phyloP scores from a whole-genome alignment of 2,329 filamentous ascomycete genomes.

The Claviceps sorghi region DNA sequence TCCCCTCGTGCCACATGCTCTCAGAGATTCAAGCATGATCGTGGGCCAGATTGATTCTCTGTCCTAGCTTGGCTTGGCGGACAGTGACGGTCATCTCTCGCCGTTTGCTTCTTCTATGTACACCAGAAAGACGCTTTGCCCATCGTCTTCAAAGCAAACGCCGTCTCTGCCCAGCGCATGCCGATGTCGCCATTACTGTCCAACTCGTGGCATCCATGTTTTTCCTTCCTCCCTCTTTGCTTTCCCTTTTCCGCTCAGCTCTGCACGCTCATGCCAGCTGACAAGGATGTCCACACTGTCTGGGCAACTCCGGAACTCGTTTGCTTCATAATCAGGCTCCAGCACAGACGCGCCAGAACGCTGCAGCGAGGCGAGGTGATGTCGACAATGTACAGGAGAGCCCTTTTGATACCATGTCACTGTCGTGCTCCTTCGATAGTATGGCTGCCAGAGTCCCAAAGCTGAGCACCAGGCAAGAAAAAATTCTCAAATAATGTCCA shows the following conservation, averaged over 20 bases:
- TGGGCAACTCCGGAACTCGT: not conserved
- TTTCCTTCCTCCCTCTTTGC: not conserved
- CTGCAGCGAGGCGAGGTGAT: not conserved
- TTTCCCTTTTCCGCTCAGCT: not conserved
- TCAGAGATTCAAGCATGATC: no score
- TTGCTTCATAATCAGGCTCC: not conserved
- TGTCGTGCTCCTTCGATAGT: not conserved
- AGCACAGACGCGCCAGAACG: not conserved
- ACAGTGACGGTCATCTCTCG: no score
- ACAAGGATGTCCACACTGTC: not conserved
- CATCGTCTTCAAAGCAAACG: no score
- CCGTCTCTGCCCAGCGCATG: no score
- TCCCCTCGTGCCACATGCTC: no score
- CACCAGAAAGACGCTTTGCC: no score
- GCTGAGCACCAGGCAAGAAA: not conserved
- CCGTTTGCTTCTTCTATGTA: no score
- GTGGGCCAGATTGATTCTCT: no score
- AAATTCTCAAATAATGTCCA: not conserved
- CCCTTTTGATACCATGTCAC: not conserved
- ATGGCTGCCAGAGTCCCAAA: not conserved
- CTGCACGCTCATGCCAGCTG: not conserved
- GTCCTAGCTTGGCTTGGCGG: no score
- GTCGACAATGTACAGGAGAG: not conserved
- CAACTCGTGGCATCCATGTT: not conserved
- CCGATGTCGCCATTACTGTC: no score